These are phyloP conservation scores for Leucosporidium yakuticum DNA, from an alignment of 768 basidiomycete genomes.

Conservation along the genomic window DNA sequence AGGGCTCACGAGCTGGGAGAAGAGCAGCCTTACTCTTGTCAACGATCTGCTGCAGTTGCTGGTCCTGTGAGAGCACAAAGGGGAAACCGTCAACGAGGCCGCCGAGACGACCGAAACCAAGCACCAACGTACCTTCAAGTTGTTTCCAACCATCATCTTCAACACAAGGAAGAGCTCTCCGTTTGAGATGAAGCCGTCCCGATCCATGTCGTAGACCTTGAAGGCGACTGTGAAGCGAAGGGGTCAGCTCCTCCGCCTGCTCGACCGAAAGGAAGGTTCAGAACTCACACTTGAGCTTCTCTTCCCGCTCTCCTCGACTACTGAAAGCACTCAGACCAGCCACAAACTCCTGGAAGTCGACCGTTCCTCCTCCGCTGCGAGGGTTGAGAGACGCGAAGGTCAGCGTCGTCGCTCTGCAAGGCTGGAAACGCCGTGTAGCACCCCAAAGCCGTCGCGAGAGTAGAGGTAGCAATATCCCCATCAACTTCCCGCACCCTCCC, in stretches of 20 bases:
- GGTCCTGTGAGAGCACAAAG: slow-evolving; percentile 56
- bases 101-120: background rate
- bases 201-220: slow-evolving; percentile 98
- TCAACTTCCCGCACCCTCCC: background rate
- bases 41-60: slow-evolving; percentile 97
- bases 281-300: slow-evolving; percentile 83
- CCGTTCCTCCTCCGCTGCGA: slow-evolving; percentile 87
- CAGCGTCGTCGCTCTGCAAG: no score
- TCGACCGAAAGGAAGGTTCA: background rate
- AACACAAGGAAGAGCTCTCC: slow-evolving; percentile 96
- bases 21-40: slow-evolving; percentile 64
- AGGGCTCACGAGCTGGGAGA: no score
- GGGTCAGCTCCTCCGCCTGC: background rate
- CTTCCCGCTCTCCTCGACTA: slow-evolving; percentile 90
- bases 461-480: no score
- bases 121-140: slow-evolving; percentile 67
- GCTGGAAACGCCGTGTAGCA: no score
- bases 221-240: slow-evolving; percentile 70
- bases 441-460: no score
- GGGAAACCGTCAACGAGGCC: no score
- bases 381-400: background rate
- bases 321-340: slow-evolving; percentile 97
- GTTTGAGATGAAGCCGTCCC: slow-evolving; percentile 95
- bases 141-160: slow-evolving; percentile 99
- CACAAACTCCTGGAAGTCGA: slow-evolving; percentile 99